phyloP scores from a whole-genome alignment of 306 rosid genomes.

The Dalbergia cultrata region DNA sequence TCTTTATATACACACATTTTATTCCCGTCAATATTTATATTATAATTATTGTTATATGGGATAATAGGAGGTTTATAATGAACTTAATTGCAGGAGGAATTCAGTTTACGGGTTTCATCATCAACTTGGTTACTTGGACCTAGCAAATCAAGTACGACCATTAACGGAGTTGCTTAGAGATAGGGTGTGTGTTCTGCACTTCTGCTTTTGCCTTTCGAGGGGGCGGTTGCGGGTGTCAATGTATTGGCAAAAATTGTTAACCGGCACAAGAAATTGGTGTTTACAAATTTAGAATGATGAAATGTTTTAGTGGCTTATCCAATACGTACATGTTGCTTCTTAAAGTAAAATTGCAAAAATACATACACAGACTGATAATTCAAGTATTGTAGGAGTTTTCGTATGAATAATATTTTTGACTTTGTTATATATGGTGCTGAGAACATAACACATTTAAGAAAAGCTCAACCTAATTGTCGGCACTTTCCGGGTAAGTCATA shows the following conservation, averaged over 20 bases:
- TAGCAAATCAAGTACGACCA: neutral
- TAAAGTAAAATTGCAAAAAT: constrained; percentile 42
- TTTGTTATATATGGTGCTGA: neutral
- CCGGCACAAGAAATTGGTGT: constrained; percentile 29
- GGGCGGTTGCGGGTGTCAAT: neutral
- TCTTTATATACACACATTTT: no score
- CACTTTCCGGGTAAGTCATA: constrained; percentile 39
- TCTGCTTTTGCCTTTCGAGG: constrained; percentile 32
- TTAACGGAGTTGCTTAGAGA: constrained; percentile 18
- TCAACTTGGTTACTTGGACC: neutral
- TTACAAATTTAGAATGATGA: constrained; percentile 38
- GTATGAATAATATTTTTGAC: constrained; percentile 37
- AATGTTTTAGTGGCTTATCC: constrained; percentile 39
- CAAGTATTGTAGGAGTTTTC: constrained; percentile 41
- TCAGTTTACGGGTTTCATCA: neutral
- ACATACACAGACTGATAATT: constrained; percentile 22
- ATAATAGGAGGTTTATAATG: neutral
- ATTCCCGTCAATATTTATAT: no score
- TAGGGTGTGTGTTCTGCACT: no score
- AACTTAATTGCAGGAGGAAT: constrained; percentile 9
- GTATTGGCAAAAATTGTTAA: constrained; percentile 24
- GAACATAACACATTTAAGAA: constrained; percentile 17
- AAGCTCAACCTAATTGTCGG: constrained; percentile 48
- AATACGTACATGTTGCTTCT: constrained; percentile 43
- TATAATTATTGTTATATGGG: neutral